Base-by-base conservation (phyloP, 768 basidiomycete genomes). In the Suillus americanus region DNA sequence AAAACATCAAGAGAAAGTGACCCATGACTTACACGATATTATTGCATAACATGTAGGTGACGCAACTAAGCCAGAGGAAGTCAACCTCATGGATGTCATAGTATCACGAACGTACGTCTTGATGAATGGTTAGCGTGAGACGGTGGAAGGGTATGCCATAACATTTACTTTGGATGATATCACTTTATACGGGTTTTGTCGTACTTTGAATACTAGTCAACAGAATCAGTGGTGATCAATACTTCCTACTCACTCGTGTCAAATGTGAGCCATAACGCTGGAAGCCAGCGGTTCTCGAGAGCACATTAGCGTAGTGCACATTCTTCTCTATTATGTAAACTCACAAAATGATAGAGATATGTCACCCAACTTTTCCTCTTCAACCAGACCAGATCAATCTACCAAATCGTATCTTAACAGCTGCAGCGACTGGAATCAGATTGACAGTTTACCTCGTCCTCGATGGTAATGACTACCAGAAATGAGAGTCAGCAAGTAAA, bases 331-430 rank as follows among this genome's bases (percentile, higher is more conserved):
- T 8, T 33, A 51, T 50, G 12, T 10, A 37, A 18, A 59, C 66
- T n/a, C 55, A 67, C 64, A 33, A 67, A 62, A 50, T 57, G 16
- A 55, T 67, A 65, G 10, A 67, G 54, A 46, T 59, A 62, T n/a
- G 61, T 62, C 28, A 67, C 45, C 66, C 66, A 67, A 43, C 55
- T 62, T 46, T 41, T 65, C 30, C 51, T 61, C 54, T 55, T 65
- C 40, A 45, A 40, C 64, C 64, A 67, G 12, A 67, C 37, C n/a
- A 67, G 46, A 37, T 65, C 66, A 53, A 65, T 37, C 66, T 67
- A n/a, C 10, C 10, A 38, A 28, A 5, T 38, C 28, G 25, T 10
- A 37, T 7, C 13, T 61, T 7, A 57, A 23, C 28, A 18, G n/a
- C 20, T 30, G 7, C 28, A 16, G 38, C 18, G 8, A 9, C 20